Percentiles rank a stretch among this genome's conserved stretches.
Evolutionary conservation across 106 monocot genomes (phyloP).

Genomic region (Iris macrosiphon): DNA sequence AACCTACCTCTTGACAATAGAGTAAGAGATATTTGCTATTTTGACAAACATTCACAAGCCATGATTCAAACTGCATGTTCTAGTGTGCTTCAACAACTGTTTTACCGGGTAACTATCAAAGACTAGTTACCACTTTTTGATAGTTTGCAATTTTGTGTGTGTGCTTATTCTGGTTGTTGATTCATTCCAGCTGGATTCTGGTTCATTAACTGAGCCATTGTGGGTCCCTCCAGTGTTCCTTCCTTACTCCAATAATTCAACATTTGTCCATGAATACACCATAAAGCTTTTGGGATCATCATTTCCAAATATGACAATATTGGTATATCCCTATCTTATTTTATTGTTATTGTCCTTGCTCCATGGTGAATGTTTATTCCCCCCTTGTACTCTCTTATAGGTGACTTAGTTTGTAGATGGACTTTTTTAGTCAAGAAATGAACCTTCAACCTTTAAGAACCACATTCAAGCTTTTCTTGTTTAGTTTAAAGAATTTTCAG

Average conservation of each 20-base stretch:
- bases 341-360: constrained; percentile 4
- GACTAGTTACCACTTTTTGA: neutral
- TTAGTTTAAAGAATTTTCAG: constrained; percentile 88
- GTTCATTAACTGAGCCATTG: constrained; percentile 62
- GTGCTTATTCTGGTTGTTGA: neutral
- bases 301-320: constrained; percentile 80
- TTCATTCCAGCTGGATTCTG: constrained; percentile 53
- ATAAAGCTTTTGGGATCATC: constrained; percentile 76
- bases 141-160: no score
- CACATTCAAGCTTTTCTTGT: constrained; percentile 84
- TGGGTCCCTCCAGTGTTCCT: constrained; percentile 62
- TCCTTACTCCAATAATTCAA: constrained; percentile 62
- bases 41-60: constrained; percentile 93
- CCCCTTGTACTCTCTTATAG: constrained; percentile 17
- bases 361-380: neutral
- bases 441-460: constrained; percentile 67
- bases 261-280: constrained; percentile 90
- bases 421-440: constrained; percentile 65
- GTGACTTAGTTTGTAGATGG: constrained; percentile 83
- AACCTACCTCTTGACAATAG: constrained; percentile 73
- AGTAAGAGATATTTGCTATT: constrained; percentile 92
- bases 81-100: constrained; percentile 79
- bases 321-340: constrained; percentile 34
- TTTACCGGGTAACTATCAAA: constrained; percentile 49
- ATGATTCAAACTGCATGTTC: constrained; percentile 87